These are phyloP conservation scores for Botrytis deweyae DNA, from an alignment of 2,329 filamentous ascomycete species.

Conservation along the genomic window DNA sequence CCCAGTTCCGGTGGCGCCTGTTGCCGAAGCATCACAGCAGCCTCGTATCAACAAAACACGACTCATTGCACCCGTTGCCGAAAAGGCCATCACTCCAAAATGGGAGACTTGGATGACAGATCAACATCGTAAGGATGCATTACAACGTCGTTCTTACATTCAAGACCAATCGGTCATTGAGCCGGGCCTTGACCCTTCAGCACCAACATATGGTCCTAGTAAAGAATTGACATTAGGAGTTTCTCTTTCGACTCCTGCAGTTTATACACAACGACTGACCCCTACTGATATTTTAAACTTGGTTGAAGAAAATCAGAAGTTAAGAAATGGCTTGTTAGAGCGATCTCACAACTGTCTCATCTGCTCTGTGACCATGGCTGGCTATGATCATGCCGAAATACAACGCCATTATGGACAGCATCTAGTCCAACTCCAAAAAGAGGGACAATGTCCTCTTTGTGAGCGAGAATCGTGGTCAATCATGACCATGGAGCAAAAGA, in stretches of 20 bases:
- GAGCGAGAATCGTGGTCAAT: constrained; percentile 29
- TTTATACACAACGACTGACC: constrained; percentile 30
- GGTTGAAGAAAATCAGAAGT: constrained; percentile 29
- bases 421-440: constrained; percentile 26
- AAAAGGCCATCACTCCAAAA: constrained; percentile 20
- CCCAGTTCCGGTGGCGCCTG: not conserved
- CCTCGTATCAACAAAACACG: constrained; percentile 29
- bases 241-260: constrained; percentile 27
- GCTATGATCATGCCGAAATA: constrained; percentile 26
- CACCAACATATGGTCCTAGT: constrained; percentile 27
- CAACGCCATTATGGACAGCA: constrained; percentile 28
- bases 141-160: constrained; percentile 30
- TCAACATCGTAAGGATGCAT: constrained; percentile 26
- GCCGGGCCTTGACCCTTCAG: constrained; percentile 30
- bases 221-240: constrained; percentile 27
- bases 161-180: constrained; percentile 33
- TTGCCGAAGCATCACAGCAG: not conserved
- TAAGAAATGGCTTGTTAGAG: constrained; percentile 32
- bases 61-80: constrained; percentile 24
- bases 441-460: constrained; percentile 33
- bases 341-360: constrained; percentile 29
- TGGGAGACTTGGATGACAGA: constrained; percentile 29
- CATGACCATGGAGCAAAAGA: constrained; percentile 30
- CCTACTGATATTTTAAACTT: constrained; percentile 31
- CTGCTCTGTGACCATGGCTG: constrained; percentile 26